Evolutionary conservation across 2,329 filamentous ascomycete species (phyloP), one percentile per base, ranked within the genome.

Genomic region (Phaeosphaeriaceae sp.): DNA sequence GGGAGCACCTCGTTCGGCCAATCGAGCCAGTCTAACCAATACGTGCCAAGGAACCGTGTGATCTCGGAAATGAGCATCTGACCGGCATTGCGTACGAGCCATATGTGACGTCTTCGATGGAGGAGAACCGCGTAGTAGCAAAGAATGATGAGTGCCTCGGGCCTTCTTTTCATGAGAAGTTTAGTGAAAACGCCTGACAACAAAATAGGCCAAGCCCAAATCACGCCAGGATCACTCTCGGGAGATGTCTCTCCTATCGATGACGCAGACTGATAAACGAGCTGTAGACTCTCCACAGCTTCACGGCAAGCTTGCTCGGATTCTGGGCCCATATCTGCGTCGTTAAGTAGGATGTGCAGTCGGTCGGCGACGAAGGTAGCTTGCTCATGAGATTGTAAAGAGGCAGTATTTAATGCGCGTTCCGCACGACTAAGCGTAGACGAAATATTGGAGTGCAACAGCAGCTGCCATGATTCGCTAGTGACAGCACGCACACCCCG

Each of bases 61-160:
- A 62, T 54, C 26, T 42, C 47, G 15, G 52, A 39, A 20, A 64
- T 59, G 17, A 64, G 48, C 46, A 60, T 44, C 5, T 46, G 43
- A 30, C 60, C 58, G 29, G 44, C 50, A 16, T 47, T 41, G 8
- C 43, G 21, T 8, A 63, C 53, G 32, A 59, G 40, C 62, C 60
- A 65, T 30, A 61, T 34, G 18, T 21, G 32, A 20, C 55, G 44
- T 11, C 50, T 46, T 9, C 48, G 50, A 37, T 62, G 59, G 4
- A 65, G 51, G 9, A 65, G 49, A n/a, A 63, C 56, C 4, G 60
- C 54, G 28, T 59, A 61, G 44, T 64, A 42, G 43, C 46, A 52
- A 21, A 63, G 51, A 23, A 65, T 63, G 4, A 65, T 61, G 16
- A 65, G 50, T 7, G 62, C 54, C 30, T 62, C 53, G 1, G 60